A percentile compares a stretch with the other conserved stretches of the same genome.
Evolutionary conservation across 495 filamentous ascomycete species (phyloP).

Genomic region (Aspergillus diversus): DNA sequence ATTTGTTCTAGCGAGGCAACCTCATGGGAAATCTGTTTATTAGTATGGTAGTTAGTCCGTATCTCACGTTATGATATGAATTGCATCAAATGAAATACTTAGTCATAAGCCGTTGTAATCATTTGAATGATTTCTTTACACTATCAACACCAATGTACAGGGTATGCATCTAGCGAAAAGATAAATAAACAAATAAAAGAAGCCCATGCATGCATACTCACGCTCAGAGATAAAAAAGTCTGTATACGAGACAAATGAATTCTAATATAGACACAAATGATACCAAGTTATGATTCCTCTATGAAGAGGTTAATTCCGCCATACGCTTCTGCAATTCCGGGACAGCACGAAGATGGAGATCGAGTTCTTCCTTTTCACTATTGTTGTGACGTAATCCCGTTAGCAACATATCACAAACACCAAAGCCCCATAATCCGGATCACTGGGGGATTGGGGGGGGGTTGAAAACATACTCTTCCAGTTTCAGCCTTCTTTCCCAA

Average conservation of each 20-base stretch:
- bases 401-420: constrained; percentile 13
- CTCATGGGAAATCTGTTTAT: too few species aligned
- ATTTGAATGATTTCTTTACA: too few species aligned
- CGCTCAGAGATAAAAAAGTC: not conserved
- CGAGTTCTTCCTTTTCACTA: constrained; percentile 92
- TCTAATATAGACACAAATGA: constrained; percentile 1
- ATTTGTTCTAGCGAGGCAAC: too few species aligned
- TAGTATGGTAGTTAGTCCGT: too few species aligned
- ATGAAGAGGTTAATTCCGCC: constrained; percentile 62
- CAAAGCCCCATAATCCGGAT: not conserved
- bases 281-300: not conserved
- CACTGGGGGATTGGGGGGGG: not conserved
- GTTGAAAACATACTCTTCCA: constrained; percentile 74
- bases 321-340: constrained; percentile 87
- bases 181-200: not conserved
- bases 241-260: not conserved
- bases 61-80: too few species aligned
- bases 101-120: too few species aligned
- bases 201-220: not conserved
- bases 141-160: too few species aligned
- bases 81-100: too few species aligned
- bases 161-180: not conserved
- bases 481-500: constrained; percentile 77
- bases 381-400: constrained; percentile 8
- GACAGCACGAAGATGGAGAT: constrained; percentile 78